Evolutionary conservation across 2,329 filamentous ascomycete genomes (phyloP), one percentile per base, ranked within the genome.

Genomic region (Pyrenochaeta sp.): DNA sequence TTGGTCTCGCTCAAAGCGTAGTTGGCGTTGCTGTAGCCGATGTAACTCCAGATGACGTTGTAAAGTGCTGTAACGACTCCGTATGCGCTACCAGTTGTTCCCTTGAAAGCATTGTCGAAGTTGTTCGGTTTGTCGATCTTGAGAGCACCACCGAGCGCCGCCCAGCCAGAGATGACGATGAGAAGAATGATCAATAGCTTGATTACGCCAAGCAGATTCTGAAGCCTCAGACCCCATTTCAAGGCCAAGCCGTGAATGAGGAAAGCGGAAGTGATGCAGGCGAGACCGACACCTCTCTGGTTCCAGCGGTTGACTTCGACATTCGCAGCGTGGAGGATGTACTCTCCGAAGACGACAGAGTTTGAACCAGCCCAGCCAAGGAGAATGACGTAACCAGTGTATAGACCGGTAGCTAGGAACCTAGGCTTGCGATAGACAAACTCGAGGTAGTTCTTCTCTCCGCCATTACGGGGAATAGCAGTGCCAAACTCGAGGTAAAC

Each of bases 31-130:
- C 81, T 84, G 78, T 87, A 88, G 20, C 87, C 87, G 60, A 88
- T 83, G 64, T 86, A 90, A 55, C 83, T 86, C 83, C 87, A 90
- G 64, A 90, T 87, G 57, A 90, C 87, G 62, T 89, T 90, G 79
- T 89, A 90, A 0, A 90, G 76, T 0, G 88, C 87, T 1, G 85
- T 89, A n/a, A 89, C 86, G 30, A 89, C 81, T 42, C 85, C 86
- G 59, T 90, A 90, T 1, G 85, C 82, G 61, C 83, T 87, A 7
- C 85, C 84, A 0, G 85, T 88, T 4, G 87, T 90, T 7, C 87
- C 87, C 41, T 83, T 81, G 58, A 90, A 90, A 9, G 86, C 83
- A 53, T 87, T 81, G 59, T 75, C 73, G 66, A 90, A 88, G 77
- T 87, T 89, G 67, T 86, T 74, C 5, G 85, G 85, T 66, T 85